Conservation (phyloP, 495 filamentous ascomycete species). For the Podospora tetraspora region DNA sequence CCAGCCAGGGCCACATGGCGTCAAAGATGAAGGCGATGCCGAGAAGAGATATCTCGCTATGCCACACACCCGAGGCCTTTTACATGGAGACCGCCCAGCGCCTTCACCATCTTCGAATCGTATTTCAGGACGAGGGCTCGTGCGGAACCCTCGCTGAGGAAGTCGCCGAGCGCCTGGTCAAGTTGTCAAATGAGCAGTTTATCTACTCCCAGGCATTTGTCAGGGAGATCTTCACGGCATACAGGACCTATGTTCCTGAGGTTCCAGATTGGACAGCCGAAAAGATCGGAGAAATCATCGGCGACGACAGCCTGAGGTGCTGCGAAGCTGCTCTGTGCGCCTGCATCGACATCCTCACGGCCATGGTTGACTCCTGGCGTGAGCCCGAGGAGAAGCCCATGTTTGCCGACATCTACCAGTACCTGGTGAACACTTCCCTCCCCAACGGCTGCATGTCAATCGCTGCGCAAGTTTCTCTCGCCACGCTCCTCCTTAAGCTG, state of each 20-base stretch:
- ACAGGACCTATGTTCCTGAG: conserved; percentile 19
- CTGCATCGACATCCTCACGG: conserved; percentile 64
- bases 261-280: conserved; percentile 43
- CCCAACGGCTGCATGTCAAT: conserved; percentile 60
- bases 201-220: conserved; percentile 51
- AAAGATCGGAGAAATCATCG: conserved; percentile 52
- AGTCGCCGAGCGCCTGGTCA: conserved; percentile 55
- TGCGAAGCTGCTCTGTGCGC: conserved; percentile 71
- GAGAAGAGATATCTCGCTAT: conserved; percentile 43
- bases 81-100: conserved; percentile 37
- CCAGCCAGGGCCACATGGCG: conserved; percentile 40
- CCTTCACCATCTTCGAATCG: conserved; percentile 36
- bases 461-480: conserved; percentile 59
- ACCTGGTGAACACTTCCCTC: conserved; percentile 63
- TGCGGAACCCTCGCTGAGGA: conserved; percentile 34
- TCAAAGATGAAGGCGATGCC: conserved; percentile 34
- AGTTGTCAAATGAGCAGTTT: conserved; percentile 55
- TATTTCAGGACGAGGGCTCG: conserved; percentile 32
- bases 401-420: conserved; percentile 72
- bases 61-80: conserved; percentile 47
- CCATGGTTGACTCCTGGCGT: conserved; percentile 61
- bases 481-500: conserved; percentile 60
- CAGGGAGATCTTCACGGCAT: conserved; percentile 44
- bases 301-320: conserved; percentile 57
- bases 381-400: conserved; percentile 33